These are phyloP conservation scores for Hypoxylon sp. DNA, from an alignment of 2,329 filamentous ascomycete species.

Conservation along the genomic window DNA sequence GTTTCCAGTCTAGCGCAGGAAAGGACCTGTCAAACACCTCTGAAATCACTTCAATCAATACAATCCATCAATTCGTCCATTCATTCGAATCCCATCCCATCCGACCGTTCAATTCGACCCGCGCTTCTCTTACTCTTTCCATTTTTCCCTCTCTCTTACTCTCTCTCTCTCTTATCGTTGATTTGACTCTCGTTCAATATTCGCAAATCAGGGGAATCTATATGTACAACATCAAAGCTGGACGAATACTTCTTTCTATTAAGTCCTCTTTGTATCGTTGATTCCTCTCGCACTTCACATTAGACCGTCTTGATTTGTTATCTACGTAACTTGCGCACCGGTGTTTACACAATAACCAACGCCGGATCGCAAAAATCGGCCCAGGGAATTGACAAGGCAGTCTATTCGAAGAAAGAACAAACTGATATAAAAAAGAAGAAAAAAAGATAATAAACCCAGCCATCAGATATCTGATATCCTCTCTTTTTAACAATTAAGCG, in stretches of 20 bases:
- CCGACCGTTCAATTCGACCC: constrained; percentile 46
- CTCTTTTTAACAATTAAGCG: constrained; percentile 30
- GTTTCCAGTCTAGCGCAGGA: constrained; percentile 30
- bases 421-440: constrained; percentile 15
- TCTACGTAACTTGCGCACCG: constrained; percentile 27
- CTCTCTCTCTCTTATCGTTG: constrained; percentile 17
- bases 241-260: constrained; percentile 25
- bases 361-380: constrained; percentile 27
- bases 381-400: constrained; percentile 36
- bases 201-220: constrained; percentile 32
- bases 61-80: constrained; percentile 46
- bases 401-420: constrained; percentile 15
- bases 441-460: constrained; percentile 23
- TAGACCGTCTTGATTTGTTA: constrained; percentile 33
- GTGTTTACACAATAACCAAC: constrained; percentile 29
- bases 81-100: constrained; percentile 48
- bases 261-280: constrained; percentile 31
- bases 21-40: constrained; percentile 44
- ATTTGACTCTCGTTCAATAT: constrained; percentile 41
- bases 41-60: constrained; percentile 45
- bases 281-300: constrained; percentile 24
- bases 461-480: constrained; percentile 24
- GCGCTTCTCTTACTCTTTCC: constrained; percentile 30
- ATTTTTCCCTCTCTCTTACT: constrained; percentile 28
- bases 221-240: constrained; percentile 32